Percentiles rank a stretch among this genome's conserved stretches.
Evolutionary conservation across 1,284 basidiomycete genomes (phyloP).

Genomic region (Ceratobasidium sp.): DNA sequence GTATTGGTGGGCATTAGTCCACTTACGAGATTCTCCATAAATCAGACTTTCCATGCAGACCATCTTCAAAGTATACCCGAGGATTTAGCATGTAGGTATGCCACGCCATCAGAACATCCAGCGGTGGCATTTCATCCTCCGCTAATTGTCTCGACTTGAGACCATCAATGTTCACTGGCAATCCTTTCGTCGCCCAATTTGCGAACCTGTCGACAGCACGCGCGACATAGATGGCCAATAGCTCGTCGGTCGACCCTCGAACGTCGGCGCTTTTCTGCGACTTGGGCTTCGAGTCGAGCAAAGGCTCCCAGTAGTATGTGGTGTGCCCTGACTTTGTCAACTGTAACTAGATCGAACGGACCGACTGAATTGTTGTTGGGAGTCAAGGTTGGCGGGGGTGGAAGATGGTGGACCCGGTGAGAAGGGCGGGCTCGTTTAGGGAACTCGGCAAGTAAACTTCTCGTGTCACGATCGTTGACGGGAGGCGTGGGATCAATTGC

Average conservation of each 20-base stretch:
- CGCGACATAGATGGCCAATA: slow-evolving; percentile 43
- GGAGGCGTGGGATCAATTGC: background rate
- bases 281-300: slow-evolving; percentile 35
- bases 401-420: background rate
- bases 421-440: background rate
- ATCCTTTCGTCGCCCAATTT: slow-evolving; percentile 33
- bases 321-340: slow-evolving; percentile 41
- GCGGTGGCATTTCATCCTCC: slow-evolving; percentile 50
- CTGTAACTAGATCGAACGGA: slow-evolving; percentile 39
- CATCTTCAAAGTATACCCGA: slow-evolving; percentile 41
- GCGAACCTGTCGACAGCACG: slow-evolving; percentile 42
- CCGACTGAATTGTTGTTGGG: background rate
- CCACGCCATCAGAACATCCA: slow-evolving; percentile 60
- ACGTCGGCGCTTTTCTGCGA: slow-evolving; percentile 33
- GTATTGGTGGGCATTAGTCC: background rate
- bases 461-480: background rate
- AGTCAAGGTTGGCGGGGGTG: background rate
- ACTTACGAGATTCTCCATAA: slow-evolving; percentile 34
- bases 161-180: background rate
- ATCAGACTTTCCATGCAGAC: slow-evolving; percentile 26
- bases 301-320: slow-evolving; percentile 42
- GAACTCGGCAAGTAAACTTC: background rate
- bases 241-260: slow-evolving; percentile 35
- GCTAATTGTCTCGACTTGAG: background rate
- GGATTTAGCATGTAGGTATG: slow-evolving; percentile 56